phyloP scores from a whole-genome alignment of 306 rosid species.

The Betula pendula region DNA sequence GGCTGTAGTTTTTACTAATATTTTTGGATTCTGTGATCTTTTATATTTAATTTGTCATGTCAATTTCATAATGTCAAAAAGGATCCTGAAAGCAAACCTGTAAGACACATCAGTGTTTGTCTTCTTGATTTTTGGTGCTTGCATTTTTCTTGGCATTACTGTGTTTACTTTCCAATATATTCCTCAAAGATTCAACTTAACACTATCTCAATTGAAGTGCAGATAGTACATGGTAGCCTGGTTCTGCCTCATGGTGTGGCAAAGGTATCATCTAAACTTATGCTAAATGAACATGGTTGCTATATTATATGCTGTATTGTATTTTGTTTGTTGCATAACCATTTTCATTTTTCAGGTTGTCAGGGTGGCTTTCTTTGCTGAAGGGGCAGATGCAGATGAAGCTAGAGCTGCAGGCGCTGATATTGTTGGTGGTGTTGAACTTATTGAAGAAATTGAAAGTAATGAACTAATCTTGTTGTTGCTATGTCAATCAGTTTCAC shows the following conservation, averaged over 20 bases:
- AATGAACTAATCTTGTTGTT: slow-evolving; percentile 39
- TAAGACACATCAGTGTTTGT: neutral
- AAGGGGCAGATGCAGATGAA: slow-evolving; percentile 95
- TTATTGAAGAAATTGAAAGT: slow-evolving; percentile 90
- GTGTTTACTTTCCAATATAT: slow-evolving; percentile 11
- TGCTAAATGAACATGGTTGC: neutral
- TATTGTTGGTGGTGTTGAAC: slow-evolving; percentile 97
- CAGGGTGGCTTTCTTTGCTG: slow-evolving; percentile 96
- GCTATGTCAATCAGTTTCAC: neutral
- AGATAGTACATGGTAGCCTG: slow-evolving; percentile 98
- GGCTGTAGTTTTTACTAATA: neutral
- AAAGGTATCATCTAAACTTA: slow-evolving; percentile 59
- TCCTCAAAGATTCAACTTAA: slow-evolving; percentile 38
- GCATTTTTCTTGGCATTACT: neutral
- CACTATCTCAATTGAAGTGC: slow-evolving; percentile 36
- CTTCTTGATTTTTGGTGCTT: slow-evolving; percentile 2
- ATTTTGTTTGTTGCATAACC: slow-evolving; percentile 39
- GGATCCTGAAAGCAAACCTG: neutral
- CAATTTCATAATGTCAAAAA: neutral
- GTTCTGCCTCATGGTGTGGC: slow-evolving; percentile 87
- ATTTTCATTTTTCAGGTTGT: slow-evolving; percentile 61
- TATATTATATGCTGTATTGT: slow-evolving; percentile 21
- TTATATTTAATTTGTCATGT: neutral
- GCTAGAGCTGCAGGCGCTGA: slow-evolving; percentile 98
- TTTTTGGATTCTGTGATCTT: neutral